Percentiles rank a stretch among this genome's conserved stretches.
Evolutionary conservation across 768 basidiomycete species (phyloP).

Genomic region (Tephrocybe sp.): DNA sequence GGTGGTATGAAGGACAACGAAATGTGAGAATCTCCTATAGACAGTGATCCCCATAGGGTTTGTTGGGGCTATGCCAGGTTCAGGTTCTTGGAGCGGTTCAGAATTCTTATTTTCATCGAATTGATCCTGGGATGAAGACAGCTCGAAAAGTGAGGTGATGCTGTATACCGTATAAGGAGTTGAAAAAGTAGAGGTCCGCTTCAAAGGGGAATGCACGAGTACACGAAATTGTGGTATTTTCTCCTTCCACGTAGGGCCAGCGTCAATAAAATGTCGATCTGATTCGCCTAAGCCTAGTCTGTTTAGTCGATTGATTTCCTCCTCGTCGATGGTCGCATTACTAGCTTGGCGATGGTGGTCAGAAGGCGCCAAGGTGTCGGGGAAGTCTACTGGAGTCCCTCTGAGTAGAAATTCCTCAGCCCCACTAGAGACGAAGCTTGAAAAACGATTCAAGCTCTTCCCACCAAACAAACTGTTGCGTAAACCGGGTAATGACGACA

Average conservation of each 20-base stretch:
- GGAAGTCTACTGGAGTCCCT: conserved; percentile 42
- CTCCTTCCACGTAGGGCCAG: conserved; percentile 68
- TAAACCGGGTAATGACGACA: conserved; percentile 58
- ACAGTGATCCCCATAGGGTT: conserved; percentile 65
- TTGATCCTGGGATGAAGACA: conserved; percentile 19
- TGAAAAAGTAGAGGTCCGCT: conserved; percentile 56
- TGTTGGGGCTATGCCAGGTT: conserved; percentile 17
- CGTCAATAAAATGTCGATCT: conserved; percentile 69
- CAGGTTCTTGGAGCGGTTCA: conserved; percentile 4
- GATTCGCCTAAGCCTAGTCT: conserved; percentile 50
- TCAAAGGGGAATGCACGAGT: conserved; percentile 79
- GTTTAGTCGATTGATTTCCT: conserved; percentile 35
- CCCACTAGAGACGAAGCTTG: conserved; percentile 81
- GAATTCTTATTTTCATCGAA: conserved; percentile 15
- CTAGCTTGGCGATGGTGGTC: conserved; percentile 29
- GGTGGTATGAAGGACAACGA: conserved; percentile 72
- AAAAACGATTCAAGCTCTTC: conserved; percentile 81
- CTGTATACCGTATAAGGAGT: conserved; percentile 74
- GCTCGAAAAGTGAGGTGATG: conserved; percentile 70
- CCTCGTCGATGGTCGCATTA: conserved; percentile 35
- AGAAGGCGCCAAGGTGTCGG: conserved; percentile 6
- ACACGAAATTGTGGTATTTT: conserved; percentile 73
- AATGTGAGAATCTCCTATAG: conserved; percentile 81
- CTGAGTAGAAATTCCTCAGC: conserved; percentile 83
- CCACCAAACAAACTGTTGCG: conserved; percentile 71